Evolutionary conservation across 2,329 filamentous ascomycete species (phyloP).

Genomic region (Hypoxylon sp.): DNA sequence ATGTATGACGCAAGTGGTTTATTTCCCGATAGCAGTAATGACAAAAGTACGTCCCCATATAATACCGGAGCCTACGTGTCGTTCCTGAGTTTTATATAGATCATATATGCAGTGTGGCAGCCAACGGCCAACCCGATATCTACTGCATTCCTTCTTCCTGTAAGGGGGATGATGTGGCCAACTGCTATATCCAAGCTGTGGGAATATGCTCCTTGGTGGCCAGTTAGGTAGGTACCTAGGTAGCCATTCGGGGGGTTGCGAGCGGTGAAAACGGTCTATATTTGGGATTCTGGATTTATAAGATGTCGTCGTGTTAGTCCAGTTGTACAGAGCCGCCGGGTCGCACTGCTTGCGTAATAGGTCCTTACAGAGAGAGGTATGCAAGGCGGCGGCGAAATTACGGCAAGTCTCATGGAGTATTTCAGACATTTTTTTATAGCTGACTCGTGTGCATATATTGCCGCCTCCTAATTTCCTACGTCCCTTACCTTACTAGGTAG

Average conservation of each 20-base stretch:
- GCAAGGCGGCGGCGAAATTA: constrained; percentile 12
- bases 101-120: background rate
- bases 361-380: background rate
- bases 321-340: constrained; percentile 1
- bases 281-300: background rate
- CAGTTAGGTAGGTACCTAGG: background rate
- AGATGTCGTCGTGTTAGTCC: background rate
- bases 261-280: background rate
- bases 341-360: background rate
- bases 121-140: constrained; percentile 5
- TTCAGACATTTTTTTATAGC: background rate
- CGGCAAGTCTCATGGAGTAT: background rate
- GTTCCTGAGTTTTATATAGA: background rate
- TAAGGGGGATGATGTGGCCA: background rate
- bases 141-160: background rate
- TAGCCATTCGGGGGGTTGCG: constrained; percentile 3
- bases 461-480: background rate
- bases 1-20: background rate
- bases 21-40: background rate
- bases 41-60: background rate
- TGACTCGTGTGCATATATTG: background rate
- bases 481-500: constrained; percentile 12
- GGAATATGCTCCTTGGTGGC: background rate
- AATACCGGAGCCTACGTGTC: constrained; percentile 2
- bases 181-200: background rate